Base-by-base conservation (phyloP, 768 basidiomycete genomes). In the Rhizopogon vinicolor region DNA sequence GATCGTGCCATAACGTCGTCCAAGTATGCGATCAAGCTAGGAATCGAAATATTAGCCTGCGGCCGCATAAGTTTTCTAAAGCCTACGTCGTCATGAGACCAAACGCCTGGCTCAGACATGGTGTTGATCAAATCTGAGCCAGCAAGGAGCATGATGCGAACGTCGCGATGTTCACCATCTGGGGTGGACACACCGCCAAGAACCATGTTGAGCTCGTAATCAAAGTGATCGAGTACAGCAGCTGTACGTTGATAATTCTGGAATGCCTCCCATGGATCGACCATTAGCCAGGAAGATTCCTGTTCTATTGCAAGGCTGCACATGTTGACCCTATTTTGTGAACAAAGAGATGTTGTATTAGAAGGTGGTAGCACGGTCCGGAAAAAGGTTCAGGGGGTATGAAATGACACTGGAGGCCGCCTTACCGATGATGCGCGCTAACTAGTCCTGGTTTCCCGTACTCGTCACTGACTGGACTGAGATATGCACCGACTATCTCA, bases 51-150 rank as follows among this genome's bases (percentile, higher is more conserved):
- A 33, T 58, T 45, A 40, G 54, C 37, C 25, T 42, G 50, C 45
- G 51, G 44, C 13, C 1, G 31, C 10, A 8, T 1, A 33, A 9
- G 8, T 33, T 10, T 33, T 33, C 31, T 10, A 33, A 33, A 33
- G 31, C 31, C 1, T 73, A 96, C 94, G 79, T 99, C 97, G 55
- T 83, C 80, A 64, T 94, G 86, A 54, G 87, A 85, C 97, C 97
- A 99, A 41, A 99, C 96, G 19, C 97, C 96, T 31, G 97, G 97
- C 75, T 98, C 94, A 61, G 90, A 91, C 88, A 99, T 98, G 25
- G 94, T 96, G 63, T 91, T 86, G 70, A 98, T 98, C 63, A 99
- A 78, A 73, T 99, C 97, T 13, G 91, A 94, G 22, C 97, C 97
- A 7, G 97, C 97, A 54, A 99, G 83, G 41, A 98, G 82, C 88